Evolutionary conservation across 2,329 filamentous ascomycete genomes (phyloP).

Genomic region (Coniosporium tulheliwenetii): DNA sequence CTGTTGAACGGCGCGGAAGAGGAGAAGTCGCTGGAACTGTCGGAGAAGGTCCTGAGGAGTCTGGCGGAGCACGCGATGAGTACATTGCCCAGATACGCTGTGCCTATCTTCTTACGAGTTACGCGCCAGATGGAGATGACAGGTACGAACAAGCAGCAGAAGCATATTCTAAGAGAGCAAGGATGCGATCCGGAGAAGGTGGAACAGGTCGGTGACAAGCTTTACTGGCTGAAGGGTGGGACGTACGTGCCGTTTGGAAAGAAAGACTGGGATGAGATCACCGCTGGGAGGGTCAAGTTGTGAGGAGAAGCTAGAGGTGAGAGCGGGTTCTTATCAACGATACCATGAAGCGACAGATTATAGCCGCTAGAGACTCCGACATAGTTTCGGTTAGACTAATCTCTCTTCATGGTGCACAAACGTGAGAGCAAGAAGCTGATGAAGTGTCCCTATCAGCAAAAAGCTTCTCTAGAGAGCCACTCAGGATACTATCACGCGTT

Average conservation of each 20-base stretch:
- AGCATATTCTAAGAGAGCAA: conserved; percentile 53
- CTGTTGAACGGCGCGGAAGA: conserved; percentile 24
- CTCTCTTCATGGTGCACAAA: too few species aligned
- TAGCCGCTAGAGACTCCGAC: too few species aligned
- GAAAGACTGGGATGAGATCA: conserved; percentile 53
- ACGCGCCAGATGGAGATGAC: conserved; percentile 49
- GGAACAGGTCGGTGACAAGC: conserved; percentile 21
- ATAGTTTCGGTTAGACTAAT: too few species aligned
- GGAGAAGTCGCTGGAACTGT: conserved; percentile 7
- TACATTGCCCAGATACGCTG: conserved; percentile 55
- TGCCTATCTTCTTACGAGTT: conserved; percentile 62
- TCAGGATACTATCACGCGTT: too few species aligned
- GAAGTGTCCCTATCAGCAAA: too few species aligned
- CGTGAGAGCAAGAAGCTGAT: too few species aligned
- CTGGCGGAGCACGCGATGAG: conserved; percentile 43
- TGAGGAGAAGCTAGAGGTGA: conserved; percentile 16
- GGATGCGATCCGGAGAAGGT: conserved; percentile 54
- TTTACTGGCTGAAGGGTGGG: conserved; percentile 53
- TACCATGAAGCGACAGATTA: too few species aligned
- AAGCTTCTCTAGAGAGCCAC: too few species aligned
- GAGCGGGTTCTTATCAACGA: not conserved
- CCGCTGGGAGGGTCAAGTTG: conserved; percentile 54
- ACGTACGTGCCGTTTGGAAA: conserved; percentile 53
- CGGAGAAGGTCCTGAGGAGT: conserved; percentile 33
- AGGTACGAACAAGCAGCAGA: conserved; percentile 82